Conservation (phyloP, 768 basidiomycete genomes). For the Boletus vermiculosoides region DNA sequence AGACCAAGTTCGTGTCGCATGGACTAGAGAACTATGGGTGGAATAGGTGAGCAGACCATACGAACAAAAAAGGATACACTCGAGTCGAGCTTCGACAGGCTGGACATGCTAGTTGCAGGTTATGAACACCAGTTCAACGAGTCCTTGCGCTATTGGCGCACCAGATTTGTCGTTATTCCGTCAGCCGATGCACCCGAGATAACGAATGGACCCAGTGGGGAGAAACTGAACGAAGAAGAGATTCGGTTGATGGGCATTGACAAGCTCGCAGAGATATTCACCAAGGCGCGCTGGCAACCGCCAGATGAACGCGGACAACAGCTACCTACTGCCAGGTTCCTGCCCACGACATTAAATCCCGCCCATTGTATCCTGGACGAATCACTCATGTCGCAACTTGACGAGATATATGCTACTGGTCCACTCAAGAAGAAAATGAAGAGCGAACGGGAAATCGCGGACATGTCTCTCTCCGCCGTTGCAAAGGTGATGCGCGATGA, state of each 20-base stretch:
- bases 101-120: conserved; percentile 84
- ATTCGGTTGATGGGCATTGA: conserved; percentile 86
- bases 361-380: conserved; percentile 79
- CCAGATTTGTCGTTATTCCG: conserved; percentile 90
- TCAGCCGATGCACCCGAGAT: conserved; percentile 65
- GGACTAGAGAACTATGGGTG: conserved; percentile 83
- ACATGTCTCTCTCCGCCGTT: conserved; percentile 60
- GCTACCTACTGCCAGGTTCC: conserved; percentile 65
- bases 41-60: conserved; percentile 61
- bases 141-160: conserved; percentile 89
- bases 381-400: conserved; percentile 72
- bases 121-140: conserved; percentile 81
- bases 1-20: conserved; percentile 71
- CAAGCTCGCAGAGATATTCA: conserved; percentile 86
- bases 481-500: conserved; percentile 86
- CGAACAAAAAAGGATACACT: neutral
- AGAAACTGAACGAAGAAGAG: conserved; percentile 82
- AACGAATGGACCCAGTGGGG: conserved; percentile 60
- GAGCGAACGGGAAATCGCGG: conserved; percentile 69
- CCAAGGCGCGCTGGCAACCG: conserved; percentile 76
- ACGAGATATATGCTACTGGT: conserved; percentile 72
- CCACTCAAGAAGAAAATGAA: conserved; percentile 79
- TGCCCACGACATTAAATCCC: conserved; percentile 84
- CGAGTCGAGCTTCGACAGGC: conserved; percentile 38
- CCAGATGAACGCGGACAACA: conserved; percentile 41